Conservation (phyloP, 371 early-diverging fungal genomes). For the Batkoa obscura region DNA sequence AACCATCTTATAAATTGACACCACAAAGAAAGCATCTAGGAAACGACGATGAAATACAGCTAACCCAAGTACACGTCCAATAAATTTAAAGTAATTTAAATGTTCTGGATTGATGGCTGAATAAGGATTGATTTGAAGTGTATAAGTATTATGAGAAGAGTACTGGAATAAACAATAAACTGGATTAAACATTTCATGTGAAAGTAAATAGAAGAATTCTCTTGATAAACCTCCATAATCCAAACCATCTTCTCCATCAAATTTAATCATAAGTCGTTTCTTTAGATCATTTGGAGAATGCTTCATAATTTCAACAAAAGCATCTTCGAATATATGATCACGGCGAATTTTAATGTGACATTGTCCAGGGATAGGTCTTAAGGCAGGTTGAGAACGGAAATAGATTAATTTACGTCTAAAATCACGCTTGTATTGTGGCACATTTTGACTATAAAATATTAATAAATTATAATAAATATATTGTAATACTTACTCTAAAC, state of each 20-base stretch:
- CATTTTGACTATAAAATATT: constrained; percentile 32
- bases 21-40: constrained; percentile 90
- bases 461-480: not conserved
- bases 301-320: constrained; percentile 82
- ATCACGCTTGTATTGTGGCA: constrained; percentile 95
- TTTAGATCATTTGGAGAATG: constrained; percentile 68
- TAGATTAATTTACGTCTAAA: constrained; percentile 90
- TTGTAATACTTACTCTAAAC: constrained; percentile 36
- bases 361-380: constrained; percentile 81
- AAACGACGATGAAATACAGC: constrained; percentile 93
- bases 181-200: constrained; percentile 98
- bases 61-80: constrained; percentile 91
- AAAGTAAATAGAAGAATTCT: constrained; percentile 91
- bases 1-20: constrained; percentile 92
- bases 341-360: constrained; percentile 80
- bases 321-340: constrained; percentile 78
- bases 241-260: constrained; percentile 94
- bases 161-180: constrained; percentile 93
- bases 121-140: constrained; percentile 90
- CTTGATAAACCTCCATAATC: constrained; percentile 95
- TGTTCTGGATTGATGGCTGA: constrained; percentile 96
- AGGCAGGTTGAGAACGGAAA: constrained; percentile 81
- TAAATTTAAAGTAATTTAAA: constrained; percentile 93
- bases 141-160: constrained; percentile 91
- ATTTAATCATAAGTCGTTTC: constrained; percentile 91